Evolutionary conservation across 495 filamentous ascomycete genomes (phyloP), one percentile per base, ranked within the genome.

Genomic region (Hypomontagnella submonticulosa): DNA sequence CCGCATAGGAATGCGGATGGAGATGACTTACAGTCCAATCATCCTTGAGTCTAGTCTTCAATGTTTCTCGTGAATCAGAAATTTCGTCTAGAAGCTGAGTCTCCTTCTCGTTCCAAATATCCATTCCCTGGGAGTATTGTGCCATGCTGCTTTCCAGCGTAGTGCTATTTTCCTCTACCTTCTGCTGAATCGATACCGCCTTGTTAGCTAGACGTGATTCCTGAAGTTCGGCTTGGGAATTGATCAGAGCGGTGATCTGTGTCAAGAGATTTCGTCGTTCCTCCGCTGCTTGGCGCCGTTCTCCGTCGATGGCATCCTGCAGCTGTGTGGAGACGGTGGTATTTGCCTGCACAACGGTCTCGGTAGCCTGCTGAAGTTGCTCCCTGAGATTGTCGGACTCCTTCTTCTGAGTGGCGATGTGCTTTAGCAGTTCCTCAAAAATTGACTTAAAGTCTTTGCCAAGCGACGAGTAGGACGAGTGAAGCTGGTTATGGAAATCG

Each of bases 381-480:
- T 81, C 76, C 32, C 91, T 81, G 7, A 98, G 80, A 33, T 79
- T 77, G 66, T 92, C 83, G 11, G 90, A 89, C 66, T 97, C 93
- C 1, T 80, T 78, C 73, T 89, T 90, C 72, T 99, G 95, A n/a
- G 86, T 79, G 33, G 86, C 83, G 18, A 96, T 79, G 46, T 91
- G 88, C 44, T 81, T 84, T 33, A 90, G 77, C 55, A 97, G 81
- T 9, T 89, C 87, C 49, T 96, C 92, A 52, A 98, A 97, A 38
- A 94, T 85, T 13, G 75, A 76, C 68, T 94, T 93, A 79, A 97
- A 91, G 62, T 97, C 92, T 48, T 86, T 88, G n/a, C 92, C 92
- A 2, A 98, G 83, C n/a, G 85, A 85, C 66, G 87, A 89, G 76
- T 96, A 98, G 0, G 96, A 98, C 7, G 80, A 69, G 67, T 97